Percentiles rank a stretch among this genome's conserved stretches.
Evolutionary conservation across 106 monocot species (phyloP).

Genomic region (Platanthera guangdongensis): DNA sequence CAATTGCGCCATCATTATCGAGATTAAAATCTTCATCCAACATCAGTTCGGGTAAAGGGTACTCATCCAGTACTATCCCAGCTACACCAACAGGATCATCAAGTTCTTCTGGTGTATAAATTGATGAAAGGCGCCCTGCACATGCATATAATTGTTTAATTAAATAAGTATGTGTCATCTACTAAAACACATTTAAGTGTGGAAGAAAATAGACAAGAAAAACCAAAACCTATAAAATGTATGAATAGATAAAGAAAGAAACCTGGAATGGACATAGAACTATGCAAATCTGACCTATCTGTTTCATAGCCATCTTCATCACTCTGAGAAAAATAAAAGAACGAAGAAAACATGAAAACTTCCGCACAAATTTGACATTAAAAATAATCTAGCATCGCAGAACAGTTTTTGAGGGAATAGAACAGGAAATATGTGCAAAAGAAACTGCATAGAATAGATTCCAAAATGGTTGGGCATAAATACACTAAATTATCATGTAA

Average conservation of each 20-base stretch:
- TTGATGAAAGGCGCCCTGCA: slow-evolving; percentile 5
- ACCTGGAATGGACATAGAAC: too few relatives aligned
- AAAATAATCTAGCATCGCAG: too few relatives aligned
- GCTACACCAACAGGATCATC: neutral
- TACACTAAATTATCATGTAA: too few relatives aligned
- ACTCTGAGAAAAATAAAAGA: neutral
- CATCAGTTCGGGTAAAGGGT: neutral
- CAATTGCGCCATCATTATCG: neutral
- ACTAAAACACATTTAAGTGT: neutral
- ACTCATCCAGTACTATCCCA: neutral
- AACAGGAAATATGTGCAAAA: too few relatives aligned
- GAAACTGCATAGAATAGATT: too few relatives aligned
- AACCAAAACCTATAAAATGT: neutral
- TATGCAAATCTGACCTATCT: neutral
- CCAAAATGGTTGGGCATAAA: too few relatives aligned
- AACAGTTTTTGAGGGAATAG: too few relatives aligned
- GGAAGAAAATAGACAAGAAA: neutral
- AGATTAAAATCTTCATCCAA: neutral
- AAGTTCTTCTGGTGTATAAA: slow-evolving; percentile 3
- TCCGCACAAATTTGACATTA: too few relatives aligned
- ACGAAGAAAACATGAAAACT: too few relatives aligned
- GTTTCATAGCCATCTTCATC: neutral
- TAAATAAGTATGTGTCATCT: neutral
- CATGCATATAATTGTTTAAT: neutral
- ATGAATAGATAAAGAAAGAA: neutral